Evolutionary conservation across 768 basidiomycete species (phyloP), one percentile per base, ranked within the genome.

Genomic region (Exsudoporus frostii): DNA sequence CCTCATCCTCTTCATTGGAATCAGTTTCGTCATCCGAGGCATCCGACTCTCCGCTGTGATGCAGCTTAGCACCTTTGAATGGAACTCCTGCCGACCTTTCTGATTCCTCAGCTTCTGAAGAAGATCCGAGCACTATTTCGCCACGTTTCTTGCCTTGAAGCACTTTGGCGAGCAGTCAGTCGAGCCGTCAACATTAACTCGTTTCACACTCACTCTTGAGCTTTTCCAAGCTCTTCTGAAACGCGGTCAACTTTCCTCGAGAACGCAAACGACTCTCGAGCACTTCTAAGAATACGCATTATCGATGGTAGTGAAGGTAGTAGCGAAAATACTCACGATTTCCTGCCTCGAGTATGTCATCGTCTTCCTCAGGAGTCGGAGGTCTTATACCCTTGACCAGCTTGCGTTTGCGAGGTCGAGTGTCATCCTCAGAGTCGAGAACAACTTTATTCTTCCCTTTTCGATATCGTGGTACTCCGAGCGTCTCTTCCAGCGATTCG

Each of bases 151-250:
- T 77, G 55, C 75, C 76, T 78, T 58, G 52, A 20, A 49, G 53
- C 49, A 45, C 61, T 58, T 56, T 36, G 3, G 33, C 37, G 24
- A n/a, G 25, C 25, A 44, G 37, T 53, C 20, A 62, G 51, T 46
- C 40, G 44, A 32, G n/a, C 30, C 7, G 19, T 20, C 5, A 43
- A 41, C 19, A 38, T 19, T n/a, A 14, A 27, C 19, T 39, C 20
- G 2, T 15, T 34, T 22, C 13, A 20, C 7, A 44, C 65, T 50
- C 22, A 92, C 89, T 74, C 70, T 81, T 88, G 47, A 90, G 60
- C 55, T 76, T 83, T 55, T 87, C 84, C 14, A 91, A 66, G 54
- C 80, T 85, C 64, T 75, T 77, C 57, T 84, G 85, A 64, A 81
- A 91, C 6, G 68, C 55, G 14, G 84, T 78, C 65, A 77, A 75